These are phyloP conservation scores for Sinapis alba DNA, from an alignment of 441 rosid species.

Conservation along the genomic window DNA sequence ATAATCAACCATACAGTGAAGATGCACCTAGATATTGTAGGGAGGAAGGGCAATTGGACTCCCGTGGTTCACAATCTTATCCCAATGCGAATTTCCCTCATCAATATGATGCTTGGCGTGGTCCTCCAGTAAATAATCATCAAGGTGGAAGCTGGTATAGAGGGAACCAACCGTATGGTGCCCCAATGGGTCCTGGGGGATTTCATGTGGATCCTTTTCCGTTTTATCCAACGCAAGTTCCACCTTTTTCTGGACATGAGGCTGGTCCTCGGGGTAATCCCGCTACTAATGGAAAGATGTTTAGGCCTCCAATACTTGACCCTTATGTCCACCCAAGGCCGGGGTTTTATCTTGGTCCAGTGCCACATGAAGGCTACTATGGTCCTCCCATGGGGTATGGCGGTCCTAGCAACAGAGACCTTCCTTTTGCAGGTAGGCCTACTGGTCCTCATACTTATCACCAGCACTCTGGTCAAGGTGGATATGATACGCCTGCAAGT, in stretches of 20 bases:
- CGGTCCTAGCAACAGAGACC: conserved; percentile 72
- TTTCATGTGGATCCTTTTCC: conserved; percentile 90
- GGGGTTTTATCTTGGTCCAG: conserved; percentile 86
- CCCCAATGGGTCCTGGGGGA: conserved; percentile 80
- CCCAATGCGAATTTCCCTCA: conserved; percentile 66
- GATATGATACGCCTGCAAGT: conserved; percentile 55
- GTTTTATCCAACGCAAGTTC: conserved; percentile 73
- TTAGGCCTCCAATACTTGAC: conserved; percentile 82
- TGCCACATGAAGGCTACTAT: conserved; percentile 74
- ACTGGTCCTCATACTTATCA: conserved; percentile 61
- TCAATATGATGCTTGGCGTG: conserved; percentile 79
- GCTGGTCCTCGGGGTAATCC: conserved; percentile 81
- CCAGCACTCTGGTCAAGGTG: conserved; percentile 69
- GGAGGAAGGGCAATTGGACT: conserved; percentile 78
- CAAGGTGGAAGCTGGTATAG: conserved; percentile 90
- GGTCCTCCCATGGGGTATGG: conserved; percentile 89
- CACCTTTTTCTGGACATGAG: conserved; percentile 63
- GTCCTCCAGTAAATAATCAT: conserved; percentile 81
- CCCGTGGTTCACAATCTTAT: conserved; percentile 63
- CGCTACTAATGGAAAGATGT: conserved; percentile 72
- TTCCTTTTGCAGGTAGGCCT: conserved; percentile 77
- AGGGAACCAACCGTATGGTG: conserved; percentile 83
- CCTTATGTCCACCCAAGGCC: conserved; percentile 83
- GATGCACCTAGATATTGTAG: conserved; percentile 56
- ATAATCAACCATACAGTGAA: conserved; percentile 55